phyloP scores from a whole-genome alignment of 257 asterid genomes.

The Anisodus acutangulus region DNA sequence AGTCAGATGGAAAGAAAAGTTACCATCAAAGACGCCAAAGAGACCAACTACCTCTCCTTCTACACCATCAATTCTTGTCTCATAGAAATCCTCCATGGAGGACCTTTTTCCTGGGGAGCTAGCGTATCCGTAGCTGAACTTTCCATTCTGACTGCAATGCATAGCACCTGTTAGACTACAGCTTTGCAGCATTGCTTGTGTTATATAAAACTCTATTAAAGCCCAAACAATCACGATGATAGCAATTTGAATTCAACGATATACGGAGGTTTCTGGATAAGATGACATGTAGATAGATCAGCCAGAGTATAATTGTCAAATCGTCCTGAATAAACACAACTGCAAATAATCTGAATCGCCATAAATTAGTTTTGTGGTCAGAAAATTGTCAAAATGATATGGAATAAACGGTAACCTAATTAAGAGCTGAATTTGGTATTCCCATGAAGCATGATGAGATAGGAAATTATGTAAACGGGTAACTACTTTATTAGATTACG shows the following conservation, averaged over 20 bases:
- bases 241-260: constrained; percentile 18
- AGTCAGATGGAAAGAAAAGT: constrained; percentile 29
- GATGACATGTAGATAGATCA: background rate
- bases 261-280: background rate
- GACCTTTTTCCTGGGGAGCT: constrained; percentile 97
- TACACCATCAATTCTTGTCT: constrained; percentile 96
- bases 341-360: background rate
- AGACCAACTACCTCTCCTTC: constrained; percentile 96
- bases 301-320: constrained; percentile 7
- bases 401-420: background rate
- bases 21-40: constrained; percentile 98
- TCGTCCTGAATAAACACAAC: constrained; percentile 3
- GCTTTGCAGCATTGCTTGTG: constrained; percentile 2
- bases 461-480: background rate
- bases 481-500: background rate
- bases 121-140: constrained; percentile 97
- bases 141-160: constrained; percentile 77
- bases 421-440: background rate
- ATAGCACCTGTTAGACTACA: constrained; percentile 31
- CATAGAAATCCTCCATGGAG: constrained; percentile 98
- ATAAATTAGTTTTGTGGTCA: background rate
- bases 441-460: background rate
- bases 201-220: background rate
- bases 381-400: background rate
- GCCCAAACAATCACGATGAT: constrained; percentile 25